Conservation (phyloP, 176 grass and related monocot species). For the Oryza longistaminata region DNA sequence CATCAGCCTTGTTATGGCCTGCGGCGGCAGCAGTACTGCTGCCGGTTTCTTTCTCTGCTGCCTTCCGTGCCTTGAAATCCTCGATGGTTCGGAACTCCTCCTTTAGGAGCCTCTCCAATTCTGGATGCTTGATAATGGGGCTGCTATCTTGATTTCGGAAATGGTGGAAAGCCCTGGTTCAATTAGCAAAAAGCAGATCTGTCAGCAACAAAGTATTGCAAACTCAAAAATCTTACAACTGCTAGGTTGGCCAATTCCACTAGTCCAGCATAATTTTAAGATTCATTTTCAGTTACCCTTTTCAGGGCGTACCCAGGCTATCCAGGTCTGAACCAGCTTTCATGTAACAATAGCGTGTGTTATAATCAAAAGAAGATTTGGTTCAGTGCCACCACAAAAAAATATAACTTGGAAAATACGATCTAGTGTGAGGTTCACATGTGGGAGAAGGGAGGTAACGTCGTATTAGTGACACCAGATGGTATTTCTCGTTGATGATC, state of each 20-base stretch:
- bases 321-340: background rate
- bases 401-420: background rate
- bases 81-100: slow-evolving; percentile 69
- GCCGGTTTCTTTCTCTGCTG: slow-evolving; percentile 25
- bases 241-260: background rate
- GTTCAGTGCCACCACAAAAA: background rate
- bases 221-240: slow-evolving; percentile 1
- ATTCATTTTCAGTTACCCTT: background rate
- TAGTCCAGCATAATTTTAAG: background rate
- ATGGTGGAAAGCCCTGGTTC: slow-evolving; percentile 92
- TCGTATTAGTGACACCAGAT: background rate
- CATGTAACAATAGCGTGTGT: background rate
- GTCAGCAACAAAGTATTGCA: slow-evolving; percentile 13
- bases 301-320: no score
- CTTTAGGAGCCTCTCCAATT: slow-evolving; percentile 71
- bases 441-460: background rate
- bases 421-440: background rate
- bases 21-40: background rate
- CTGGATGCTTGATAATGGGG: slow-evolving; percentile 62
- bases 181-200: slow-evolving; percentile 15
- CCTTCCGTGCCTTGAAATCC: slow-evolving; percentile 54
- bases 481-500: background rate
- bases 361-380: background rate
- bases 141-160: slow-evolving; percentile 50
- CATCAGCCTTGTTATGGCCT: slow-evolving; percentile 46